Percentiles rank a stretch among this genome's conserved stretches.
phyloP scores from a whole-genome alignment of 2,329 filamentous ascomycete species.

The Xylaria polymorpha region DNA sequence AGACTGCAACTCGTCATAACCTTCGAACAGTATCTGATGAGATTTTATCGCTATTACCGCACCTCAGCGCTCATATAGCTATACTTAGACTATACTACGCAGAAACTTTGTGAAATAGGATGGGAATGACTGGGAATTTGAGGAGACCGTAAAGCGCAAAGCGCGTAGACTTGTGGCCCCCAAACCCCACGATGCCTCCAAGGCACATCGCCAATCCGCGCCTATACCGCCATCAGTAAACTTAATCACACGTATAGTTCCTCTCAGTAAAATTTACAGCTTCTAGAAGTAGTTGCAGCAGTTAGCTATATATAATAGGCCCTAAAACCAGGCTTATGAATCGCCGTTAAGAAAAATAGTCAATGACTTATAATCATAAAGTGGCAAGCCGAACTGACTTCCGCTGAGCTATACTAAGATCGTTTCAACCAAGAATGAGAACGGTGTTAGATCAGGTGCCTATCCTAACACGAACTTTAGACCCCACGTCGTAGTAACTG shows the following conservation, averaged over 20 bases:
- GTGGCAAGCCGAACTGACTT: background rate
- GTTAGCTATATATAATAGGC: background rate
- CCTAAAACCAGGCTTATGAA: background rate
- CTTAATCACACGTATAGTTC: conserved; percentile 7
- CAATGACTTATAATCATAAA: background rate
- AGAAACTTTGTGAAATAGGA: background rate
- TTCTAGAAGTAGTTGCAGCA: background rate
- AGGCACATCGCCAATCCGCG: background rate
- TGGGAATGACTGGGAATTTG: background rate
- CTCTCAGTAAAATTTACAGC: background rate
- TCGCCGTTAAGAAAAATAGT: conserved; percentile 1
- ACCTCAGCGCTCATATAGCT: background rate
- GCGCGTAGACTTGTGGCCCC: background rate
- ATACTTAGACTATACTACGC: background rate
- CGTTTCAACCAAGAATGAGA: background rate
- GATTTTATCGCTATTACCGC: too few species aligned
- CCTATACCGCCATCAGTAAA: background rate
- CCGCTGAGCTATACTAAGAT: background rate
- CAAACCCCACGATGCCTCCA: background rate
- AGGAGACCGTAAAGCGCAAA: background rate
- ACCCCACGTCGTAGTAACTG: background rate
- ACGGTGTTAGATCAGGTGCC: background rate
- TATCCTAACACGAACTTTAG: conserved; percentile 8
- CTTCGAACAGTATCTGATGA: background rate
- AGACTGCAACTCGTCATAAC: background rate